Conservation (phyloP, 164 flowering plant species). For the Houttuynia cordata region DNA sequence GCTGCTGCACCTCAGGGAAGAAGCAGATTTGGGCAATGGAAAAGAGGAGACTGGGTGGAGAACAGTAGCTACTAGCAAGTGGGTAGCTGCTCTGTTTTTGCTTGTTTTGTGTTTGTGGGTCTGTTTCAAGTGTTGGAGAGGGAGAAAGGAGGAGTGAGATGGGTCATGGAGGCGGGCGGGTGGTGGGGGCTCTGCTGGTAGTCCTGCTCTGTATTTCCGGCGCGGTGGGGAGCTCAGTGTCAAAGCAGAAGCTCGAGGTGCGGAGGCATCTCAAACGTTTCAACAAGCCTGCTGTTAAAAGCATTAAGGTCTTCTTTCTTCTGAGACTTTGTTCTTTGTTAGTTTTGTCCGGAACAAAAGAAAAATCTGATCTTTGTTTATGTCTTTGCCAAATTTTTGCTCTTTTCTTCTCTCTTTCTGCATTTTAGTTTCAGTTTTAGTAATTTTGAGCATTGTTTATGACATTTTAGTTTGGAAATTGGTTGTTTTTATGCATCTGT, state of each 20-base stretch:
- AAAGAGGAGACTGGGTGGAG: background rate
- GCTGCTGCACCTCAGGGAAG: no score
- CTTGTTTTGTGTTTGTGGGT: background rate
- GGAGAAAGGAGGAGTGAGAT: background rate
- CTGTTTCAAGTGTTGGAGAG: background rate
- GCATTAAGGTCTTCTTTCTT: slow-evolving; percentile 41
- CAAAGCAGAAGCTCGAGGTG: slow-evolving; percentile 63
- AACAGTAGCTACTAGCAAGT: background rate
- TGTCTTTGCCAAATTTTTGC: background rate
- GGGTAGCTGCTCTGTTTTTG: background rate
- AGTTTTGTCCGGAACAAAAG: background rate
- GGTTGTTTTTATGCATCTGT: no score
- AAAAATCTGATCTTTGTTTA: background rate
- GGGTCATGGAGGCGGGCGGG: slow-evolving; percentile 4
- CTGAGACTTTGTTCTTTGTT: background rate
- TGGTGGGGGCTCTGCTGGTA: slow-evolving; percentile 4
- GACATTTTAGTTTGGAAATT: no score
- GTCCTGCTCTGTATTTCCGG: slow-evolving; percentile 11
- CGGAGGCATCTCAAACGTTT: slow-evolving; percentile 67
- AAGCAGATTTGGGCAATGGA: background rate
- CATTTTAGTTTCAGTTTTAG: background rate
- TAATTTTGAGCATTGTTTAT: background rate
- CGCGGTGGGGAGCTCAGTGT: slow-evolving; percentile 16
- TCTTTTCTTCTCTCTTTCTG: background rate
- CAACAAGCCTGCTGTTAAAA: slow-evolving; percentile 66